phyloP scores from a whole-genome alignment of 768 basidiomycete genomes.

The Panaeolus papilionaceus region DNA sequence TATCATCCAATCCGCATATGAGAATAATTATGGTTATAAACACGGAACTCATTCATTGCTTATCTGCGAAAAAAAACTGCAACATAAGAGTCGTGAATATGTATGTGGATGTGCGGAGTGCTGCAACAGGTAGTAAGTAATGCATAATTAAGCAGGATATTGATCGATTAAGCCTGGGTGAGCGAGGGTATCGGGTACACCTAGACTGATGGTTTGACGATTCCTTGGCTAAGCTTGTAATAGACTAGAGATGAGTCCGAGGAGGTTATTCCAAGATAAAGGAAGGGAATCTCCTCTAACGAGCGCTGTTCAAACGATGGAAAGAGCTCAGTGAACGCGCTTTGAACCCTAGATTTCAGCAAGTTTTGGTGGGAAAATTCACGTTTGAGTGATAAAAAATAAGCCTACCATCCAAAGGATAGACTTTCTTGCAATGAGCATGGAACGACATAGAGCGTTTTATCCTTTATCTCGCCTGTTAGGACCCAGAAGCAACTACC shows the following conservation, averaged over 20 bases:
- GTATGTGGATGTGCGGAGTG: neutral
- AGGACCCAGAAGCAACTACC: neutral
- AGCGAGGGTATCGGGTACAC: neutral
- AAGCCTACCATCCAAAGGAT: constrained; percentile 63
- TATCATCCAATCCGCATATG: neutral
- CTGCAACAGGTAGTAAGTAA: neutral
- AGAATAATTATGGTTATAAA: neutral
- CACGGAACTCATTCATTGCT: neutral
- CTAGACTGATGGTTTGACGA: constrained; percentile 73
- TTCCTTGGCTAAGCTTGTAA: constrained; percentile 80
- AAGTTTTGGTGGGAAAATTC: neutral
- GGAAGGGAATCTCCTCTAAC: constrained; percentile 39
- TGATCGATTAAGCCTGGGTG: neutral
- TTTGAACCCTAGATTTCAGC: constrained; percentile 51
- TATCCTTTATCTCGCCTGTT: constrained; percentile 42
- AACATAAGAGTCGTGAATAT: neutral
- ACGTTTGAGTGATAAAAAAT: neutral
- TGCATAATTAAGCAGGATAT: neutral
- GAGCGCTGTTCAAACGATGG: constrained; percentile 12
- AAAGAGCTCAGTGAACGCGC: constrained; percentile 58
- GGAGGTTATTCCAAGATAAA: constrained; percentile 75
- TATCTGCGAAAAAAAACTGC: neutral
- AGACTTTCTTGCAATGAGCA: constrained; percentile 72
- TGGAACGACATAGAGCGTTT: constrained; percentile 60
- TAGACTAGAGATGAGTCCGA: constrained; percentile 87